Conservation (phyloP, 2,329 filamentous ascomycete species). For the Ceratocystis destructans region DNA sequence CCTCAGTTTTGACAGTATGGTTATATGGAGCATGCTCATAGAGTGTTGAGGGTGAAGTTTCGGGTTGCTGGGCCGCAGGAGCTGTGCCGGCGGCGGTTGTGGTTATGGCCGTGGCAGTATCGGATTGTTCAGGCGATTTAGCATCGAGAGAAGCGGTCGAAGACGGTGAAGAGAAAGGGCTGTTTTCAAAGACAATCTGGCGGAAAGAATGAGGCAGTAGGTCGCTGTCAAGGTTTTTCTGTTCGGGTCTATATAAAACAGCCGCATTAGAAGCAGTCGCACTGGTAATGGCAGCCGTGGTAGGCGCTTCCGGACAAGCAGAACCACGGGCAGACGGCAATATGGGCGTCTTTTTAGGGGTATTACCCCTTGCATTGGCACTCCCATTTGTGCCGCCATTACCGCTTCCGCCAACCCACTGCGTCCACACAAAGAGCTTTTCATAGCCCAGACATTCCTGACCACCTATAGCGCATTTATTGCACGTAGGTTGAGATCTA, state of each 20-base stretch:
- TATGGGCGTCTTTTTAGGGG: background rate
- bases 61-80: background rate
- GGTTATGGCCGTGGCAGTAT: background rate
- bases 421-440: slow-evolving; percentile 46
- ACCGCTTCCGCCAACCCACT: slow-evolving; percentile 21
- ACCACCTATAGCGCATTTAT: slow-evolving; percentile 43
- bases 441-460: slow-evolving; percentile 49
- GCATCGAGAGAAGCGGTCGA: background rate
- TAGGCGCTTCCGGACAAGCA: background rate
- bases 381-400: background rate
- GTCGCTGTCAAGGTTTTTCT: background rate
- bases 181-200: slow-evolving; percentile 3
- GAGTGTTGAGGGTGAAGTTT: background rate
- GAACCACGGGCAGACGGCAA: background rate
- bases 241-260: background rate
- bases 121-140: background rate
- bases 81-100: background rate
- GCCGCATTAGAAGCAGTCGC: background rate
- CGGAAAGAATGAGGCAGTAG: background rate
- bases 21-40: background rate
- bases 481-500: slow-evolving; percentile 43
- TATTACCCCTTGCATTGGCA: background rate
- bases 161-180: slow-evolving; percentile 1
- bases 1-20: background rate
- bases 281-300: background rate